phyloP scores from a whole-genome alignment of 208 protist genomes.

The Kentomonas sorsogonicus region DNA sequence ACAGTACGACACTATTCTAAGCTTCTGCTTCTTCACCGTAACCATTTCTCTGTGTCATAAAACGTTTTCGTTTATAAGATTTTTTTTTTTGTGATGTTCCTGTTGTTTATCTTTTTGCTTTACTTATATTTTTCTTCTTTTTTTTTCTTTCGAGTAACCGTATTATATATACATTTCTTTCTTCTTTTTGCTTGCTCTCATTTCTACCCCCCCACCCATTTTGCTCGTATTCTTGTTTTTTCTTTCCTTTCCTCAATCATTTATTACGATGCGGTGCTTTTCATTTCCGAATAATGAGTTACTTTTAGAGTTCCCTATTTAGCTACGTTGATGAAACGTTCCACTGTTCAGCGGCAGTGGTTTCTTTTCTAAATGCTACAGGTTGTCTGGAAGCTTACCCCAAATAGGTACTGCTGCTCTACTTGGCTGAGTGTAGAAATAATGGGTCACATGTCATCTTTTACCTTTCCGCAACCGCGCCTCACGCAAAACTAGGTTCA shows the following conservation, averaged over 20 bases:
- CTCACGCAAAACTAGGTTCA: no score
- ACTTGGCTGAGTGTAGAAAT: no score
- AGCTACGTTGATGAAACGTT: no score
- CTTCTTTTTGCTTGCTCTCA: neutral
- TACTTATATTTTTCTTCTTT: neutral
- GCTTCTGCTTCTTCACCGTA: neutral
- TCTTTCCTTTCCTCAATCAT: constrained; percentile 3
- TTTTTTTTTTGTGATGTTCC: constrained; percentile 2
- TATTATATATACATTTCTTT: constrained; percentile 2
- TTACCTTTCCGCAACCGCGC: no score
- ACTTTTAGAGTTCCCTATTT: no score
- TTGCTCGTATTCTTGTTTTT: constrained; percentile 10
- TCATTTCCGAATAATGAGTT: no score
- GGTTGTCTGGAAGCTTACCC: no score
- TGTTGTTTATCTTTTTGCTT: neutral
- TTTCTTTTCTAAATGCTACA: no score
- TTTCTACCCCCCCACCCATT: neutral
- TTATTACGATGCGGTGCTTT: no score
- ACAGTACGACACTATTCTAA: neutral
- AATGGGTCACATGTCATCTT: no score
- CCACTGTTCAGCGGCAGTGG: no score
- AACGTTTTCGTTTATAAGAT: neutral
- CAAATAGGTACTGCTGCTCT: no score
- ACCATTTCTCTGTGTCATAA: neutral
- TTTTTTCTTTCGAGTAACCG: neutral